Evolutionary conservation across 164 flowering plant genomes (phyloP).

Genomic region (Annona cherimola): DNA sequence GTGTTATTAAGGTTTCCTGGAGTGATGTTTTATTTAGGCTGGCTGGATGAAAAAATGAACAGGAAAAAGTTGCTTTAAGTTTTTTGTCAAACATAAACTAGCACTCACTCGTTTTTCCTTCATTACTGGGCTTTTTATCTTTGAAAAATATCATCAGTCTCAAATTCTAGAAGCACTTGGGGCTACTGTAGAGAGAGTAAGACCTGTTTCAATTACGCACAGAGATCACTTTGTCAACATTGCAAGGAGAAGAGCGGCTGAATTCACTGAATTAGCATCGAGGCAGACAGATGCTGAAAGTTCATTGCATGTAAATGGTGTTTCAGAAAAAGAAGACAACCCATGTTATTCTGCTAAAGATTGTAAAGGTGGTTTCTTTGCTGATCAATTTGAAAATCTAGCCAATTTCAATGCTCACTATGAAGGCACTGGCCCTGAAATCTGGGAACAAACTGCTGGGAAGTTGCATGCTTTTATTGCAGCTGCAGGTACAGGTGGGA

Average conservation of each 20-base stretch:
- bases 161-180: conserved; percentile 96
- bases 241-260: conserved; percentile 79
- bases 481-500: conserved; percentile 97
- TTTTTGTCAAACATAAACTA: too few species aligned
- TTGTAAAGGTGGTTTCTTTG: conserved; percentile 88
- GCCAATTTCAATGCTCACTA: conserved; percentile 92
- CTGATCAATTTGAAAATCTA: conserved; percentile 94
- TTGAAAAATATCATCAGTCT: conserved; percentile 38
- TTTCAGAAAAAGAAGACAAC: conserved; percentile 22
- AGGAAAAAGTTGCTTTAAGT: too few species aligned
- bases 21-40: too few species aligned
- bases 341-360: conserved; percentile 23
- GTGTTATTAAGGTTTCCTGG: too few species aligned
- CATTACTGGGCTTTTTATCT: neutral
- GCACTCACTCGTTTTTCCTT: neutral
- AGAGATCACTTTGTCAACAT: conserved; percentile 85
- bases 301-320: conserved; percentile 29
- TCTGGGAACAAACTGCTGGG: conserved; percentile 87
- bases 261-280: conserved; percentile 62
- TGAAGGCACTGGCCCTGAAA: conserved; percentile 96
- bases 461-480: conserved; percentile 80
- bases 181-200: conserved; percentile 93
- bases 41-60: too few species aligned
- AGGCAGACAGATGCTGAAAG: conserved; percentile 21
- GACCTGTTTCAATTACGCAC: conserved; percentile 95